Evolutionary conservation across 345 rosid genomes (phyloP), one percentile per base, ranked within the genome.

Genomic region (Salix brachista): DNA sequence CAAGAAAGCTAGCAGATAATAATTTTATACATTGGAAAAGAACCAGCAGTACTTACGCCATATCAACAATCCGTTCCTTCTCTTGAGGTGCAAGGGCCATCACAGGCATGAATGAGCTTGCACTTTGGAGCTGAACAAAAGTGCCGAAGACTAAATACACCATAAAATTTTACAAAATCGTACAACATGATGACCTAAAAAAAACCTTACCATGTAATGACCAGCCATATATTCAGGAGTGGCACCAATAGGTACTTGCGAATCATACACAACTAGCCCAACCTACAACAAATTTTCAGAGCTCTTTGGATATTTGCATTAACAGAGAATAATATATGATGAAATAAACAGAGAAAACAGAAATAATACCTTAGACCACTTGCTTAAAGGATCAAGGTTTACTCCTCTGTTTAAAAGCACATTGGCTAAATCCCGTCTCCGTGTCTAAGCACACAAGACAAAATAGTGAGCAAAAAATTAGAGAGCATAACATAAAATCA

Each of bases 21-120:
- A 5, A 62, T 26, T 4, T 26, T 65, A 65, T 44, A 46, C 44
- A 30, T 17, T 26, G 67, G 54, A 64, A 11, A 52, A 37, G 42
- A 32, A 54, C 18, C 67, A 70, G 37, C 25, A 67, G 56, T 75
- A 86, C 99, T 91, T 87, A 95, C 97, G 99, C 99, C 91, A 96
- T 88, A 79, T 96, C 99, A 72, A 96, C 88, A 72, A 96, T 75
- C 54, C 94, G 86, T 75, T 96, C 99, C 75, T 89, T 93, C 78
- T 96, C 99, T 80, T 88, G 91, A 73, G 99, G 98, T 65, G 98
- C 99, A 84, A 96, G 98, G 78, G 98, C 97, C 99, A 96, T 93
- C 74, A 96, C 97, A 39, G 98, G 97, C 89, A 96, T 83, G 85
- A 96, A 92, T 1, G 98, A 96, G 85, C 97, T 96, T 41, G 99